Conservation (phyloP, 805 yeast species). For the Cyberlindnera mycetangii region DNA sequence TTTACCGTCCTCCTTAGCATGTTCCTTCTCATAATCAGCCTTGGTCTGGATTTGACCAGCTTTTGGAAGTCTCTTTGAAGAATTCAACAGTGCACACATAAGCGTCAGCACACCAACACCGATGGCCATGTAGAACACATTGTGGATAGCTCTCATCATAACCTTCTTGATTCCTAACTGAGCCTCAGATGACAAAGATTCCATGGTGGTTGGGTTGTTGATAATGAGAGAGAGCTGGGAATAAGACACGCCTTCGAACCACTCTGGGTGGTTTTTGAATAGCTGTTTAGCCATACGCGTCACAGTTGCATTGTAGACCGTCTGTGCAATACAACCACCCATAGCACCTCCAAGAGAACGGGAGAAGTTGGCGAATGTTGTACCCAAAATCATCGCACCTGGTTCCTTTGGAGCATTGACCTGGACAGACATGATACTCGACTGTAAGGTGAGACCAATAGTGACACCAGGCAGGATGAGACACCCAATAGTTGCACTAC, state of each 20-base stretch:
- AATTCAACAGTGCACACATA: too few relatives aligned
- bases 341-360: slow-evolving; percentile 43
- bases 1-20: too few relatives aligned
- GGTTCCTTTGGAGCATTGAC: slow-evolving; percentile 45
- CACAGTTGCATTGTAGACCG: slow-evolving; percentile 33
- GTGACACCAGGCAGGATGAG: slow-evolving; percentile 37
- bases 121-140: slow-evolving; percentile 42
- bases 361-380: slow-evolving; percentile 39
- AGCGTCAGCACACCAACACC: too few relatives aligned
- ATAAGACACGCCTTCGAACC: slow-evolving; percentile 2
- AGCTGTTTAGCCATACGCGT: slow-evolving; percentile 19
- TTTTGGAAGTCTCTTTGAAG: too few relatives aligned
- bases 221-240: slow-evolving; percentile 2
- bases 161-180: slow-evolving; percentile 14
- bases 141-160: slow-evolving; percentile 37
- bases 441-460: slow-evolving; percentile 35
- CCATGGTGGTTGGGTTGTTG: neutral
- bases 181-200: neutral
- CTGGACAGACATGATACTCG: slow-evolving; percentile 31
- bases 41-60: too few relatives aligned
- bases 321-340: slow-evolving; percentile 36
- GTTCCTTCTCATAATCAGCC: too few relatives aligned
- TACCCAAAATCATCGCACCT: slow-evolving; percentile 45
- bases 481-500: slow-evolving; percentile 33
- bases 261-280: neutral